Conservation (phyloP, 352 stramenopile species). For the Globisporangium heterothallicum region DNA sequence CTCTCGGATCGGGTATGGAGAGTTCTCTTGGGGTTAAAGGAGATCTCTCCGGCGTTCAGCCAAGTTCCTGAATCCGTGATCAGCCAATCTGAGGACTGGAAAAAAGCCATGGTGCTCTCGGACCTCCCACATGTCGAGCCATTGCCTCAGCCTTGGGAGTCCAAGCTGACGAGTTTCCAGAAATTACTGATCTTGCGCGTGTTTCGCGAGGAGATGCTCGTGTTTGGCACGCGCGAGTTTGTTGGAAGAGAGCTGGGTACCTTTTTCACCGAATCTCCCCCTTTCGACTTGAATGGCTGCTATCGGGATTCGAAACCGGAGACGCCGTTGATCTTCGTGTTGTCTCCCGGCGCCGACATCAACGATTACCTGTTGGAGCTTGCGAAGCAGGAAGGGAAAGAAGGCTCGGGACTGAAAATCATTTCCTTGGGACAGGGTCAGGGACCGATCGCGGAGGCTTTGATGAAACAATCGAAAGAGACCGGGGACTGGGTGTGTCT, state of each 20-base stretch:
- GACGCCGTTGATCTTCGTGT: slow-evolving; percentile 93
- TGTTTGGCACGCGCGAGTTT: slow-evolving; percentile 86
- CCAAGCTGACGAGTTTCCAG: slow-evolving; percentile 81
- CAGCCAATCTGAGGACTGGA: slow-evolving; percentile 55
- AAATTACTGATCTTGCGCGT: slow-evolving; percentile 87
- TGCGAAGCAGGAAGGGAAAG: slow-evolving; percentile 86
- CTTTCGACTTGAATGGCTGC: slow-evolving; percentile 89
- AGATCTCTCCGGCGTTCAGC: slow-evolving; percentile 51
- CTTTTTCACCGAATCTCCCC: slow-evolving; percentile 88
- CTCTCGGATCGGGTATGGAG: slow-evolving; percentile 81
- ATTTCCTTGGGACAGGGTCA: slow-evolving; percentile 94
- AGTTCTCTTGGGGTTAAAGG: slow-evolving; percentile 54
- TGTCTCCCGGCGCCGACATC: slow-evolving; percentile 90
- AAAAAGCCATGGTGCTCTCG: slow-evolving; percentile 62
- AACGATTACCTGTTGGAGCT: slow-evolving; percentile 92
- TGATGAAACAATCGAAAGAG: slow-evolving; percentile 88
- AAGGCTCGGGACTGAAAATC: slow-evolving; percentile 83
- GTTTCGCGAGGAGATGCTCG: slow-evolving; percentile 88
- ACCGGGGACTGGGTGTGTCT: slow-evolving; percentile 93
- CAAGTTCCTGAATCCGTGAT: slow-evolving; percentile 43
- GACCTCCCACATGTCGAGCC: slow-evolving; percentile 71
- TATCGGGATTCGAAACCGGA: slow-evolving; percentile 90
- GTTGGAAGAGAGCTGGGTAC: slow-evolving; percentile 70
- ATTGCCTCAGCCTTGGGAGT: slow-evolving; percentile 68
- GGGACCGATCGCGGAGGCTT: slow-evolving; percentile 86